Evolutionary conservation across 805 yeast genomes (phyloP), one percentile per base, ranked within the genome.

Genomic region (Suhomyces sp.): DNA sequence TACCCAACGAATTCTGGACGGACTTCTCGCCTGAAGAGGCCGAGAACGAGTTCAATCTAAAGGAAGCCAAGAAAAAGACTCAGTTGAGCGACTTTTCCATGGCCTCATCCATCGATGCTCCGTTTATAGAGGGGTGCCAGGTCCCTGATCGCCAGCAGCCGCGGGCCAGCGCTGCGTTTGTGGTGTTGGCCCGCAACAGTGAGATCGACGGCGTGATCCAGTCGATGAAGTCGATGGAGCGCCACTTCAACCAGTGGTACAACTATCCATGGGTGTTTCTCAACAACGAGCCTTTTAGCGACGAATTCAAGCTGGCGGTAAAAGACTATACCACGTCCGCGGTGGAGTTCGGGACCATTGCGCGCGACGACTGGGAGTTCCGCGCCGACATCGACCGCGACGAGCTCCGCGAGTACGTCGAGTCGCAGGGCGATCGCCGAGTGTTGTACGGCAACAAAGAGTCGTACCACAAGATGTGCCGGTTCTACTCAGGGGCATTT

Each of bases 161-260:
- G 4, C 72, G 88, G 35, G 91, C 88, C 27, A 90, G 87, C 62
- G 98, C 97, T 0, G 87, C 93, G 0, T 79, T 93, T 58, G 90
- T 92, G 23, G 86, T 92, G 66, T 71, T 93, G 48, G 90, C 96
- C 0, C 74, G 97, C 55, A 91, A 93, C 65, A 73, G 81, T 3
- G 98, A 93, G 63, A 54, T 90, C 1, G 79, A 82, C 3, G 96
- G 88, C n/a, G 96, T 90, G 1, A 62, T 88, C 1, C 75, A 79
- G 52, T 85, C 94, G 2, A 84, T 93, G 79, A 69, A 74, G 29
- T 84, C 92, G 2, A 64, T 94, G 51, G 98, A 93, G 66, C 76
- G 89, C 24, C 96, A 87, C 66, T 93, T 92, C 73, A 93, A 93
- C 67, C 92, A 92, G 61, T 90, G 97, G 96, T 94, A 79, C 68